Evolutionary conservation across 2,329 filamentous ascomycete species (phyloP).

Genomic region (Alternaria gansuensis): DNA sequence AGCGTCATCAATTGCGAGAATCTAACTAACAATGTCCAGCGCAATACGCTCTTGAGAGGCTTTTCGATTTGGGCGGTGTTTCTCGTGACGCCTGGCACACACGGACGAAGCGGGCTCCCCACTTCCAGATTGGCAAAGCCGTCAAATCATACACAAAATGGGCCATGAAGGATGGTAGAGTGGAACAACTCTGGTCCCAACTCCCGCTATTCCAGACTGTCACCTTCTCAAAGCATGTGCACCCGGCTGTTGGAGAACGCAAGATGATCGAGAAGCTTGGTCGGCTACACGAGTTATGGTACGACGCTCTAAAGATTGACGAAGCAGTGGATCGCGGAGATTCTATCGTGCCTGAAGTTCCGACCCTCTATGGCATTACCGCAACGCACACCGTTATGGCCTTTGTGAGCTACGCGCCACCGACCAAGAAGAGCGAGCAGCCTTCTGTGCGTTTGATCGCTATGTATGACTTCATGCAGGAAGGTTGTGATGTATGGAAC

Average conservation of each 20-base stretch:
- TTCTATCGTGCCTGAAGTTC: conserved; percentile 40
- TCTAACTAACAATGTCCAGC: conserved; percentile 48
- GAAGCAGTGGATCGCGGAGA: conserved; percentile 16
- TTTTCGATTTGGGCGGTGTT: conserved; percentile 62
- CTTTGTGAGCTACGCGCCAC: conserved; percentile 61
- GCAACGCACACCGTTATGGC: conserved; percentile 62
- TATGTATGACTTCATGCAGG: conserved; percentile 63
- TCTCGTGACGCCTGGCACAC: conserved; percentile 61
- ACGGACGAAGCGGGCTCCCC: conserved; percentile 49
- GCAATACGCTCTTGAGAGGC: conserved; percentile 59
- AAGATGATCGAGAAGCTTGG: conserved; percentile 57
- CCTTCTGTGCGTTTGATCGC: conserved; percentile 56
- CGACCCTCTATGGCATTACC: conserved; percentile 65
- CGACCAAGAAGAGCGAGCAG: conserved; percentile 36
- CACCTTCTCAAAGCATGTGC: conserved; percentile 52
- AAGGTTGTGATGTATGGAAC: conserved; percentile 68
- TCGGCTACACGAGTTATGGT: conserved; percentile 56
- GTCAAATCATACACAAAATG: conserved; percentile 62
- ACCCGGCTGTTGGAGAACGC: conserved; percentile 53
- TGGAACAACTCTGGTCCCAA: conserved; percentile 49
- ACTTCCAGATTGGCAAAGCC: conserved; percentile 53
- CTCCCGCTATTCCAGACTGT: conserved; percentile 60
- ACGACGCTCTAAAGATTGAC: conserved; percentile 46
- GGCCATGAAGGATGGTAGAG: conserved; percentile 61
- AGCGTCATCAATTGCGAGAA: background rate